Conservation (phyloP, 192 early-diverging fungal species). For the Coemansia asiatica region DNA sequence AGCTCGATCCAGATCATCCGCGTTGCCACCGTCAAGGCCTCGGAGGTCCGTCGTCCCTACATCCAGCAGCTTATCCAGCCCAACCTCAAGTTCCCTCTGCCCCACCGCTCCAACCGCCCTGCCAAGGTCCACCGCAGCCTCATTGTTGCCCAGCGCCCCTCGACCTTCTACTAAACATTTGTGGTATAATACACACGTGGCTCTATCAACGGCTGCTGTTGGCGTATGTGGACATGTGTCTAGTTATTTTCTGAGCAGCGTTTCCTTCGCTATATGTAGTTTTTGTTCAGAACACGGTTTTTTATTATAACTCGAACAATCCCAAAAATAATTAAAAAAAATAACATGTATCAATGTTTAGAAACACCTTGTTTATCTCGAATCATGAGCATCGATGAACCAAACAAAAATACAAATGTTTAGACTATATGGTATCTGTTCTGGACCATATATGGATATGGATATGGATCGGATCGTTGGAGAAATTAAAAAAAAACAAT, state of each 20-base stretch:
- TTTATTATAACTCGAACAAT: slow-evolving; percentile 1
- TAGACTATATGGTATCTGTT: too few species aligned
- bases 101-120: slow-evolving; percentile 88
- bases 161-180: slow-evolving; percentile 70
- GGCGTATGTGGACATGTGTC: not conserved
- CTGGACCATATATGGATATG: too few species aligned
- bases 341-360: too few species aligned
- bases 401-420: too few species aligned
- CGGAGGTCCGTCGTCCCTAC: slow-evolving; percentile 95
- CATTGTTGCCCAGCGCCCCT: slow-evolving; percentile 90
- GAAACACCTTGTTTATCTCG: too few species aligned
- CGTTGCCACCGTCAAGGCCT: slow-evolving; percentile 85
- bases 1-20: slow-evolving; percentile 98
- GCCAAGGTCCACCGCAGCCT: slow-evolving; percentile 80
- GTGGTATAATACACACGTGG: slow-evolving; percentile 3
- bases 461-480: too few species aligned
- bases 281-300: slow-evolving; percentile 8
- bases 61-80: slow-evolving; percentile 92
- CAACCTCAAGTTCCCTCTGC: slow-evolving; percentile 95
- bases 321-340: not conserved
- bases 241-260: slow-evolving; percentile 1
- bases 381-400: too few species aligned
- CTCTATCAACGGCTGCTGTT: slow-evolving; percentile 2
- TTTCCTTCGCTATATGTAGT: not conserved
- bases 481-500: too few species aligned